These are phyloP conservation scores for Basipetospora chlamydospora DNA, from an alignment of 2,329 filamentous ascomycete genomes.

Conservation along the genomic window DNA sequence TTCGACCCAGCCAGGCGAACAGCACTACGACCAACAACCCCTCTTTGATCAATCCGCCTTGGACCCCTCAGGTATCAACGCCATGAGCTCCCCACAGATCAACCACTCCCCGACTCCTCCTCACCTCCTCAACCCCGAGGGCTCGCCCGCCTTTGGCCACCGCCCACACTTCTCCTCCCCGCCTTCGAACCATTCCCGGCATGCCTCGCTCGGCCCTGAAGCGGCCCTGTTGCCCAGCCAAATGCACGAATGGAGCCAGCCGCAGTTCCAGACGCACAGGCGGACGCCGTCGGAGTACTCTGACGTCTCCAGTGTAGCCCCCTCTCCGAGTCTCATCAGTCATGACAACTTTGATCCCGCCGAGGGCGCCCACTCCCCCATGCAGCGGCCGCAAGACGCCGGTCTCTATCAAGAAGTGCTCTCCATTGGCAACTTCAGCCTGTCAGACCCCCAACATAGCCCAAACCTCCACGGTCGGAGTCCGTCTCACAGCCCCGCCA, in stretches of 20 bases:
- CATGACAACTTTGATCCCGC: slow-evolving; percentile 67
- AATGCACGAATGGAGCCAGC: slow-evolving; percentile 35
- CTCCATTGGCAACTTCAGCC: slow-evolving; percentile 63
- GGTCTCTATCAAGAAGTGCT: slow-evolving; percentile 9
- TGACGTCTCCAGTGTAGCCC: slow-evolving; percentile 73
- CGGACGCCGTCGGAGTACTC: slow-evolving; percentile 83
- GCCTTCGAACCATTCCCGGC: slow-evolving; percentile 35
- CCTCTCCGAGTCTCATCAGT: slow-evolving; percentile 67
- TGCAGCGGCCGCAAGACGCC: slow-evolving; percentile 63
- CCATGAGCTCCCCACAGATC: slow-evolving; percentile 39
- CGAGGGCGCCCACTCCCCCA: slow-evolving; percentile 61
- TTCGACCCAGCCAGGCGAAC: slow-evolving; percentile 34
- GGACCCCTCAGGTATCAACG: slow-evolving; percentile 28
- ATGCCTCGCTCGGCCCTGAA: slow-evolving; percentile 42
- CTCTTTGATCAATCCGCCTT: slow-evolving; percentile 36
- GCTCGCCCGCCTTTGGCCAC: slow-evolving; percentile 41
- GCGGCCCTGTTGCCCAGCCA: slow-evolving; percentile 40
- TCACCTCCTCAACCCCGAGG: slow-evolving; percentile 34
- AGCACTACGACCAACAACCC: slow-evolving; percentile 47
- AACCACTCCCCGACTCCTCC: slow-evolving; percentile 43
- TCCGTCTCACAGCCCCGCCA: slow-evolving; percentile 60
- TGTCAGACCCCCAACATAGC: slow-evolving; percentile 54
- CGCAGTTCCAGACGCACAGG: slow-evolving; percentile 66
- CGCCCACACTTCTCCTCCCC: slow-evolving; percentile 40
- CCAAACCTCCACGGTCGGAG: slow-evolving; percentile 59